phyloP scores from a whole-genome alignment of 73 alveolate species.

The Paramecium caudatum region DNA sequence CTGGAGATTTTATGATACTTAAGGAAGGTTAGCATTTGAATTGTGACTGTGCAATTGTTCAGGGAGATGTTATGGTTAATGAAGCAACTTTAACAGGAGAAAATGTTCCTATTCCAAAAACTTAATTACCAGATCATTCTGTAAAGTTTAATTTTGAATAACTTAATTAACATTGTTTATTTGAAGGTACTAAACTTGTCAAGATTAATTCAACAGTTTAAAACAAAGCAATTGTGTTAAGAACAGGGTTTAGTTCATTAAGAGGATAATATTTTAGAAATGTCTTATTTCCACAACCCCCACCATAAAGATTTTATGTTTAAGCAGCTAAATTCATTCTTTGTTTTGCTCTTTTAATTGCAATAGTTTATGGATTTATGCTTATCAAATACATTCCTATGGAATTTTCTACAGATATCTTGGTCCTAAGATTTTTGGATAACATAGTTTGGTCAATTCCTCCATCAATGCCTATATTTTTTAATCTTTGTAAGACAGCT shows the following conservation, averaged over 20 bases:
- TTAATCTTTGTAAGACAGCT: constrained; percentile 75
- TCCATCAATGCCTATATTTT: constrained; percentile 73
- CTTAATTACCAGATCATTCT: constrained; percentile 79
- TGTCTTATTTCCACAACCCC: constrained; percentile 81
- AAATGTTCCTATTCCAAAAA: constrained; percentile 91
- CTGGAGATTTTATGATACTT: constrained; percentile 95
- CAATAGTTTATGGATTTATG: constrained; percentile 23
- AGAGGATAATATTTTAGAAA: constrained; percentile 85
- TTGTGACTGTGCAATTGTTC: constrained; percentile 90
- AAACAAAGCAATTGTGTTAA: constrained; percentile 76
- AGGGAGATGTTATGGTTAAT: constrained; percentile 91
- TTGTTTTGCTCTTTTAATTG: constrained; percentile 36
- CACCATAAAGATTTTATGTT: constrained; percentile 1
- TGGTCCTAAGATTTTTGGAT: constrained; percentile 58
- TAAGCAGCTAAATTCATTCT: constrained; percentile 14
- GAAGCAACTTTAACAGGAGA: constrained; percentile 98
- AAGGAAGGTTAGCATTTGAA: constrained; percentile 88
- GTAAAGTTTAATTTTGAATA: neutral
- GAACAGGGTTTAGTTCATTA: constrained; percentile 83
- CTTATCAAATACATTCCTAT: constrained; percentile 53
- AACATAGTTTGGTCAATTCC: constrained; percentile 73
- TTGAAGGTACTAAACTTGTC: constrained; percentile 74
- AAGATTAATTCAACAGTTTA: constrained; percentile 8
- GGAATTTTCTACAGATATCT: constrained; percentile 18
- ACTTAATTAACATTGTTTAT: constrained; percentile 40